Base-by-base conservation (phyloP, 805 yeast species). In the Schwanniomyces polymorphus region DNA sequence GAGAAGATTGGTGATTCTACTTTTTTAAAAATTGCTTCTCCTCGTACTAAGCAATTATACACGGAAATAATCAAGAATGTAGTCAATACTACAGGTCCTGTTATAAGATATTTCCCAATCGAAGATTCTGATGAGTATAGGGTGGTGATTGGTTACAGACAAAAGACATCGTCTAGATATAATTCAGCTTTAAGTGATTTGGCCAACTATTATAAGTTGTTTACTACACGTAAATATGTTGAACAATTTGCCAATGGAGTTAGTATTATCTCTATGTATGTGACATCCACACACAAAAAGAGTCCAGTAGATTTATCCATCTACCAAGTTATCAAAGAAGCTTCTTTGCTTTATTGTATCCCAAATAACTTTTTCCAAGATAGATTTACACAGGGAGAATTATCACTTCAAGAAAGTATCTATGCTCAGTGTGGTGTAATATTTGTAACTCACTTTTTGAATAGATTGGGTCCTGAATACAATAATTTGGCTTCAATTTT, bases 351-450 rank as follows among this genome's bases (percentile, higher is more conserved):
- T 55, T 94, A 88, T 70, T 88, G 97, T 58, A 81, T 92, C 55
- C 99, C 99, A 43, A 84, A 87, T 67, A 88, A 90, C 61, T 76
- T 82, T 57, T 92, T 91, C 76, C 84, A 84, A 56, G 78, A 79
- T 44, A 76, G 84, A 47, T 91, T 91, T 62, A 83, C 86, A 51
- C 66, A 75, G 43, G 86, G 92, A 45, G 84, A 83, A 55, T 79
- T 92, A 67, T 91, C 97, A 1, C 83, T 95, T 57, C 98, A 92
- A 71, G 99, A 94, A 71, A 83, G 91, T 40, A 85, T 91, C 48
- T 94, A 94, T 65, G 95, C 97, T 39, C 98, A 92, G 67, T 86
- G 91, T 67, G 96, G 92, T 58, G 86, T 88, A 39, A 88, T 90
- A 51, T 92, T 94, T 64, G 96, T 90, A 43, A 86, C 96, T 29